Percentiles rank a stretch among this genome's conserved stretches.
phyloP scores from a whole-genome alignment of 345 rosid species.

The Rubroshorea leprosula region DNA sequence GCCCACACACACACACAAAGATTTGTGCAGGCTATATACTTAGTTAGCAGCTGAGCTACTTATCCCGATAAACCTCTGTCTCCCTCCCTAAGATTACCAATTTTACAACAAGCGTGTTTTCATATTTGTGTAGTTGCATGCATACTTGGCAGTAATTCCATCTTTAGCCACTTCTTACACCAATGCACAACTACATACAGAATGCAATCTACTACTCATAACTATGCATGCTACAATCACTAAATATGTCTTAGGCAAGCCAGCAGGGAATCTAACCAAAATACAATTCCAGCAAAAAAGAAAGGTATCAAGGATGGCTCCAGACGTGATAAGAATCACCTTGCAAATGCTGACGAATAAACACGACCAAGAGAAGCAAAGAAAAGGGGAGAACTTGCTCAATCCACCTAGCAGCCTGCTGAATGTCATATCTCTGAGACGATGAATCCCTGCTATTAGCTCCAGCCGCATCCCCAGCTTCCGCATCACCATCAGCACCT shows the following conservation, averaged over 20 bases:
- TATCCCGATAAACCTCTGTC: too few species aligned
- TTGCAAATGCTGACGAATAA: conserved; percentile 98
- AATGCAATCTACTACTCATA: background rate
- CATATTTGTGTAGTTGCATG: too few species aligned
- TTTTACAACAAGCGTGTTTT: too few species aligned
- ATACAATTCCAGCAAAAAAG: background rate
- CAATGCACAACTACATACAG: background rate
- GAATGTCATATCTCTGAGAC: conserved; percentile 97
- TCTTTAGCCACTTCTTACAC: background rate
- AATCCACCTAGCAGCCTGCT: conserved; percentile 98
- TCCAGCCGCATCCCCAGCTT: conserved; percentile 44
- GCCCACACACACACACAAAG: too few species aligned
- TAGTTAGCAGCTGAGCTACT: too few species aligned
- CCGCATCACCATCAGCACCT: conserved; percentile 48
- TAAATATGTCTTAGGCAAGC: too few species aligned
- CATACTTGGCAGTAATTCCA: too few species aligned
- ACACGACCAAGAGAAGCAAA: conserved; percentile 92
- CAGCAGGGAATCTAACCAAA: too few species aligned
- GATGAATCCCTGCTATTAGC: conserved; percentile 67
- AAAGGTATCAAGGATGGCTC: background rate
- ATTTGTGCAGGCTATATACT: too few species aligned
- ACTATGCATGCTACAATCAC: background rate
- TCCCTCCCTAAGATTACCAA: too few species aligned
- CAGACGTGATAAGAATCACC: conserved; percentile 36
- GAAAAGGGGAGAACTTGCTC: conserved; percentile 98